These are phyloP conservation scores for Yamadazyma nakazawae DNA, from an alignment of 805 yeast genomes.

Conservation along the genomic window DNA sequence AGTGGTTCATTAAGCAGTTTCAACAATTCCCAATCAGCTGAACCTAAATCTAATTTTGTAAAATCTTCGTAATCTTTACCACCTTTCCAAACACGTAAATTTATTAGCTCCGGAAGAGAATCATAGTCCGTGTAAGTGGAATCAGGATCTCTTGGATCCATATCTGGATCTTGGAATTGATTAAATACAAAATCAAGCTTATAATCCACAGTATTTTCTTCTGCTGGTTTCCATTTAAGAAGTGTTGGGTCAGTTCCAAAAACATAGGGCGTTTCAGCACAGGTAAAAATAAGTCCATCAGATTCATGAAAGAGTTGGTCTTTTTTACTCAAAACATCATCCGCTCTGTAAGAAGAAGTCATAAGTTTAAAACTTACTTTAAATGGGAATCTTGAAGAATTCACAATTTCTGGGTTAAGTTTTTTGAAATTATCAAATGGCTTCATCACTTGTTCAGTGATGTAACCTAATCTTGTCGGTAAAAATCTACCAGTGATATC, in stretches of 20 bases:
- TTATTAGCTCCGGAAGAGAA: slow-evolving; percentile 59
- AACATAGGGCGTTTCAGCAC: slow-evolving; percentile 81
- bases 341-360: slow-evolving; percentile 77
- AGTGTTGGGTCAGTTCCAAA: slow-evolving; percentile 86
- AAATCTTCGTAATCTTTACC: slow-evolving; percentile 59
- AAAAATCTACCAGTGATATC: slow-evolving; percentile 66
- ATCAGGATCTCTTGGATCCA: slow-evolving; percentile 63
- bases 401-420: slow-evolving; percentile 68
- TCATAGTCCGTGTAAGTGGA: slow-evolving; percentile 80
- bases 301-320: slow-evolving; percentile 78
- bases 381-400: slow-evolving; percentile 67
- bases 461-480: slow-evolving; percentile 81
- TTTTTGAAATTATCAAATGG: slow-evolving; percentile 76
- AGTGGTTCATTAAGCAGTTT: slow-evolving; percentile 74
- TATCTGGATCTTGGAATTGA: slow-evolving; percentile 55
- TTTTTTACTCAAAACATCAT: slow-evolving; percentile 68
- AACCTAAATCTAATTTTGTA: slow-evolving; percentile 57
- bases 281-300: slow-evolving; percentile 92
- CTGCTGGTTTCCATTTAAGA: slow-evolving; percentile 96
- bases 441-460: slow-evolving; percentile 72
- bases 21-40: slow-evolving; percentile 77
- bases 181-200: slow-evolving; percentile 63
- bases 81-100: slow-evolving; percentile 79
- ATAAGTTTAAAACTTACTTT: slow-evolving; percentile 82
- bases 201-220: slow-evolving; percentile 92